Base-by-base conservation (phyloP, 2,329 filamentous ascomycete species). In the Aspergillus sergii region DNA sequence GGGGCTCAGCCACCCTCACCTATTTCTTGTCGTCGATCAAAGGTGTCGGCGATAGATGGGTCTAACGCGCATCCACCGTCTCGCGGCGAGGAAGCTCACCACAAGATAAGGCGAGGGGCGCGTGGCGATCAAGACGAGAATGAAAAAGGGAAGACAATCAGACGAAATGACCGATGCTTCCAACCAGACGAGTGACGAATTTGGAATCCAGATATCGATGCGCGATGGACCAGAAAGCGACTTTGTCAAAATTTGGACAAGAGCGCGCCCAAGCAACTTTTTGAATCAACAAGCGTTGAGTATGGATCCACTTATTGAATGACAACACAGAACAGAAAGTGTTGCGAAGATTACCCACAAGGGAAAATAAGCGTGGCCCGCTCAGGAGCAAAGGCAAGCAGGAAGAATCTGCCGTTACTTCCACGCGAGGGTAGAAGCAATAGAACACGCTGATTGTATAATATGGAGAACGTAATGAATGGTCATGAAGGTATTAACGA, bases 1-100 rank as follows among this genome's bases (percentile, higher is more conserved):
- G 71, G 70, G 68, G 68, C 69, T 68, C 63, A 71, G 72, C 75
- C 73, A 76, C 76, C 74, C 71, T 76, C 72, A 73, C 70, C 71
- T 70, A 59, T 65, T 59, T 56, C 64, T 71, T 69, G 66, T 67
- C 64, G 68, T 69, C 67, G 66, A 69, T 69, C 68, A 72, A 70
- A 69, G 69, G 69, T 69, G 66, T 73, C 64, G 58, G 54, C 30
- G 30, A 63, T 55, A 59, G 53, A 51, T 41, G 56, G 54, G 65
- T 66, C 66, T 69, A 69, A 67, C 71, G 74, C 73, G 71, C 75
- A 72, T 75, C 72, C 75, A 76, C 72, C 68, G 70, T 71, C 64
- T 71, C 66, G 65, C 58, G 65, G 68, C 59, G 64, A 67, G 57
- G 57, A 30, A 65, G 53, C 63, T 65, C 64, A 68, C 68, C 65